phyloP scores from a whole-genome alignment of 306 rosid species.

The Quercus ilex region DNA sequence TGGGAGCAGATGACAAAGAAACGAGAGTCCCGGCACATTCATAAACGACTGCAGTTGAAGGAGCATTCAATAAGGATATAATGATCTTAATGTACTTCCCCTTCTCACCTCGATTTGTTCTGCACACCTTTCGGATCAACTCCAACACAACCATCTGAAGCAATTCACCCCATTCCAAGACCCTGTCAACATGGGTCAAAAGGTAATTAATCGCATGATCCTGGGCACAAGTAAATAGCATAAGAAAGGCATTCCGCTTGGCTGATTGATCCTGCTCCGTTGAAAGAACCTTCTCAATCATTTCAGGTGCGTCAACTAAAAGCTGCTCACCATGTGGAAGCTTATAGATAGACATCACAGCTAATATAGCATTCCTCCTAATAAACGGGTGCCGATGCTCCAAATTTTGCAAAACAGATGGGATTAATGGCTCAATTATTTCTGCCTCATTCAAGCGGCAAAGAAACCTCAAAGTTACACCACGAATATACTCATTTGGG shows the following conservation, averaged over 20 bases:
- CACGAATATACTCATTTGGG: conserved; percentile 95
- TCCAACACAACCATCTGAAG: conserved; percentile 92
- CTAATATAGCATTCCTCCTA: conserved; percentile 74
- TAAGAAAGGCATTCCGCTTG: conserved; percentile 88
- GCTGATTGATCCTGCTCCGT: conserved; percentile 78
- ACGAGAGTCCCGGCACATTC: conserved; percentile 96
- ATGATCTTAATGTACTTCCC: conserved; percentile 89
- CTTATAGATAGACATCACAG: conserved; percentile 75
- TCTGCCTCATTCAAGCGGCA: conserved; percentile 87
- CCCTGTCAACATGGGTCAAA: conserved; percentile 58
- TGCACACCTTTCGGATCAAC: conserved; percentile 82
- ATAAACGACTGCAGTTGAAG: conserved; percentile 79
- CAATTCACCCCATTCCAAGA: conserved; percentile 84
- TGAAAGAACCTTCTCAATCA: conserved; percentile 66
- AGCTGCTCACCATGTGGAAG: conserved; percentile 88
- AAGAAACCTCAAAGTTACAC: conserved; percentile 83
- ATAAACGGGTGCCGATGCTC: conserved; percentile 96
- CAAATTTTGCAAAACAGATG: conserved; percentile 72
- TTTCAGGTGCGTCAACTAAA: conserved; percentile 81
- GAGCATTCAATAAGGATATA: conserved; percentile 58
- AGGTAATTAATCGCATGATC: conserved; percentile 80
- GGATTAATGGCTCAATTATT: conserved; percentile 85
- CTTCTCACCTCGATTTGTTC: conserved; percentile 70
- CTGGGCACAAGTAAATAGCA: conserved; percentile 87
- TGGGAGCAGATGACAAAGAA: conserved; percentile 85